Evolutionary conservation across 2,329 filamentous ascomycete species (phyloP).

Genomic region (Hymenoscyphus repandus): DNA sequence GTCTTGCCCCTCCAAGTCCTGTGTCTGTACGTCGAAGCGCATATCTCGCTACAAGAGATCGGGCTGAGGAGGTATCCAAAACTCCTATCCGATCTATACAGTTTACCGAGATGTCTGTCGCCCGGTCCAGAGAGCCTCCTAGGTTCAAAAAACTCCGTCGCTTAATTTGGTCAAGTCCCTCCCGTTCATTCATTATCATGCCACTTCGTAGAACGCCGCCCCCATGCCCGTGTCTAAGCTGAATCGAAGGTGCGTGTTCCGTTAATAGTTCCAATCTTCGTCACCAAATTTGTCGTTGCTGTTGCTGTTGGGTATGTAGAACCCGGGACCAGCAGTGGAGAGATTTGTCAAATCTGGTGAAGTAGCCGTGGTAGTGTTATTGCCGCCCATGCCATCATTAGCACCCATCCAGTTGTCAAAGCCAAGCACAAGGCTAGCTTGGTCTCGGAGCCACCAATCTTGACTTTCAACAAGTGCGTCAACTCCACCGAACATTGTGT

Average conservation of each 20-base stretch:
- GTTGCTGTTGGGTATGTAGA: neutral
- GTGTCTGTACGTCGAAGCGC: no score
- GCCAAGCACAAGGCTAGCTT: conserved; percentile 53
- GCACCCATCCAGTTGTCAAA: conserved; percentile 54
- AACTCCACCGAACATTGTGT: conserved; percentile 52
- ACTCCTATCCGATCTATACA: no score
- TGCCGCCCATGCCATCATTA: conserved; percentile 4
- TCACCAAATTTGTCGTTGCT: conserved; percentile 1
- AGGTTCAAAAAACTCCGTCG: no score
- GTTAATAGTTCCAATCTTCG: conserved; percentile 9
- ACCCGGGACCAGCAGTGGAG: neutral
- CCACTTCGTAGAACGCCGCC: no score
- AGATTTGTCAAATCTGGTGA: conserved; percentile 3
- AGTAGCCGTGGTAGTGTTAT: neutral
- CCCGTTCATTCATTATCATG: no score
- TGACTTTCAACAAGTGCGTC: conserved; percentile 59
- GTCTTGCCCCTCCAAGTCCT: no score
- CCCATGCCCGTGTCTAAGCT: no score
- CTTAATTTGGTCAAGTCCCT: no score
- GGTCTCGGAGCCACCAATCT: conserved; percentile 60
- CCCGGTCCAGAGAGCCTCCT: no score
- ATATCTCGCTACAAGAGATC: no score
- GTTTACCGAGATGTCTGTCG: no score
- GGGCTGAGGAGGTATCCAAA: no score
- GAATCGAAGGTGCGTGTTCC: neutral